Conservation (phyloP, 2,329 filamentous ascomycete genomes). For the Fusarium udum region DNA sequence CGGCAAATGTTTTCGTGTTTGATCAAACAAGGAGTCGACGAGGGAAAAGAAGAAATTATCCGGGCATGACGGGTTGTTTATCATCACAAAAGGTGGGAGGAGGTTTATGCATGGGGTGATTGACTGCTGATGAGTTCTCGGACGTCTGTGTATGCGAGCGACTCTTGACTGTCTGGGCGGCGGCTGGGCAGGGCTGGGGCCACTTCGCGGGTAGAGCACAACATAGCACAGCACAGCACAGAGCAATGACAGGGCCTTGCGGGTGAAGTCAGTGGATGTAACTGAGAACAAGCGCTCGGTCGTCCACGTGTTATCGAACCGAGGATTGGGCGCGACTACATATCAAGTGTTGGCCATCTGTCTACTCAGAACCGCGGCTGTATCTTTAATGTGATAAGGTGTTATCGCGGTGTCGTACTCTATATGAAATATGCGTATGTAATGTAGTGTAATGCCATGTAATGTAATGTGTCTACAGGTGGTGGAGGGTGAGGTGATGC, state of each 20-base stretch:
- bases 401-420: slow-evolving; percentile 14
- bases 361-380: slow-evolving; percentile 25
- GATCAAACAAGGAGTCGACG: slow-evolving; percentile 6
- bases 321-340: slow-evolving; percentile 43
- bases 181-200: slow-evolving; percentile 29
- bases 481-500: slow-evolving; percentile 11
- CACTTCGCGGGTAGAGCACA: slow-evolving; percentile 4
- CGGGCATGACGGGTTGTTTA: slow-evolving; percentile 37
- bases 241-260: slow-evolving; percentile 4
- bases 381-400: slow-evolving; percentile 16
- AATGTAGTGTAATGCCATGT: background rate
- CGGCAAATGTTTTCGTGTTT: background rate
- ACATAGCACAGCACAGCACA: background rate
- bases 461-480: background rate
- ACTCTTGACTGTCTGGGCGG: slow-evolving; percentile 9
- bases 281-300: slow-evolving; percentile 32
- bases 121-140: slow-evolving; percentile 28
- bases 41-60: slow-evolving; percentile 11
- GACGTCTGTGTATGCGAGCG: background rate
- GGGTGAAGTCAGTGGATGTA: slow-evolving; percentile 3
- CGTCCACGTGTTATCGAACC: slow-evolving; percentile 45
- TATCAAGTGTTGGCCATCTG: slow-evolving; percentile 17
- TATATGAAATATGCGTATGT: slow-evolving; percentile 11
- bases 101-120: slow-evolving; percentile 28
- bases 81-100: slow-evolving; percentile 19